phyloP scores from a whole-genome alignment of 345 rosid genomes.

The Laguncularia racemosa region DNA sequence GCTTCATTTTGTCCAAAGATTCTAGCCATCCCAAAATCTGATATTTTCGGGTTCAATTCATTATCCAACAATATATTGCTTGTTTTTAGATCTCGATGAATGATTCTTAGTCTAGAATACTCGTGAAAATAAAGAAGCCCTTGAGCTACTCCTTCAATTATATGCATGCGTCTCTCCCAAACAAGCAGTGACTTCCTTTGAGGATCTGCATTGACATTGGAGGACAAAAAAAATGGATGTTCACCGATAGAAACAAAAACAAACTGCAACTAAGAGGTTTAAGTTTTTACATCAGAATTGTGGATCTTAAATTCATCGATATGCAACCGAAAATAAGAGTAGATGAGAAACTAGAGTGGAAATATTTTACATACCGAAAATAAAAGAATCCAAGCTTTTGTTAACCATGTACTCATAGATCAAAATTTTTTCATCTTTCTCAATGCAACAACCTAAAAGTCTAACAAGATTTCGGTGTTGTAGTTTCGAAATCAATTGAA shows the following conservation, averaged over 20 bases:
- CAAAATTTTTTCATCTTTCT: constrained; percentile 17
- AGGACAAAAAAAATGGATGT: background rate
- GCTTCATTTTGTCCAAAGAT: constrained; percentile 14
- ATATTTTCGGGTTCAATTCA: no score
- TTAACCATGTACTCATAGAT: constrained; percentile 23
- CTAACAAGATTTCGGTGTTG: constrained; percentile 24
- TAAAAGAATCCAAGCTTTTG: constrained; percentile 19
- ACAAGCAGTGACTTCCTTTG: constrained; percentile 10
- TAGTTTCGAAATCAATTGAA: constrained; percentile 19
- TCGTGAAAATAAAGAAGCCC: constrained; percentile 25
- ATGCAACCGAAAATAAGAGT: no score
- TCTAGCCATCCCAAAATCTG: constrained; percentile 24
- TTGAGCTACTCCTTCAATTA: constrained; percentile 23
- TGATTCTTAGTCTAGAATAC: constrained; percentile 22
- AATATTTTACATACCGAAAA: constrained; percentile 14
- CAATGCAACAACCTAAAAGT: constrained; percentile 19
- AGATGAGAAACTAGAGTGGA: no score
- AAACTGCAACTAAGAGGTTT: background rate
- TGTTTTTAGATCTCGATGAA: constrained; percentile 22
- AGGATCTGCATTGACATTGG: constrained; percentile 8
- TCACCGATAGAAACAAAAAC: background rate
- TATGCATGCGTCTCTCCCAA: constrained; percentile 17
- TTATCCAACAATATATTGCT: constrained; percentile 21
- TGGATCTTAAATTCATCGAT: no score
- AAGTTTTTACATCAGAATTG: no score